Evolutionary conservation across 2,329 filamentous ascomycete genomes (phyloP).

Genomic region (Monilinia vaccinii-corymbosi): DNA sequence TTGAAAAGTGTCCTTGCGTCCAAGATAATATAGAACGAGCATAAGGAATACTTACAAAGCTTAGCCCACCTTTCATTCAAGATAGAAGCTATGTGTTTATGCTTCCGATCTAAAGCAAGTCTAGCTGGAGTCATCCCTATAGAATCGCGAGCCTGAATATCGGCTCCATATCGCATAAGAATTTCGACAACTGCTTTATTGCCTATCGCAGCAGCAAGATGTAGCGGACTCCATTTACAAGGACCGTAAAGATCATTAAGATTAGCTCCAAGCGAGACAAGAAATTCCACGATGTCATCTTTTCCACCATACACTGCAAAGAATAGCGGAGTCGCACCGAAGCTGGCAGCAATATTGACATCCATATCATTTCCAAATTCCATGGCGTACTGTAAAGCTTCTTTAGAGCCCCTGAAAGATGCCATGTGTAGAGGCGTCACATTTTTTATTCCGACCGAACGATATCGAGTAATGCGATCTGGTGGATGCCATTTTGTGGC

Average conservation of each 20-base stretch:
- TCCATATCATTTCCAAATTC: neutral
- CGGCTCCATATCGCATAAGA: neutral
- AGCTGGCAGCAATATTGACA: neutral
- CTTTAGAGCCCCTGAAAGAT: neutral
- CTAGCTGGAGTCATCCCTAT: neutral
- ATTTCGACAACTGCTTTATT: neutral
- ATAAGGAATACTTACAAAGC: neutral
- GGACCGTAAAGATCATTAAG: neutral
- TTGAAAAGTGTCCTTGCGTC: too few species aligned
- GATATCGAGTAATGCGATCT: too few species aligned
- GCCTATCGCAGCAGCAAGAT: neutral
- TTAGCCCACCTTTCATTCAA: neutral
- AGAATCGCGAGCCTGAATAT: neutral
- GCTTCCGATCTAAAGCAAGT: neutral
- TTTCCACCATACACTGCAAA: neutral
- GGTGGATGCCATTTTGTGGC: too few species aligned
- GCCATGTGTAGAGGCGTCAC: neutral
- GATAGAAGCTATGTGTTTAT: neutral
- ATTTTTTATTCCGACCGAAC: neutral
- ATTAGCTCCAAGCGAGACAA: neutral
- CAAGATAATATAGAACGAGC: too few species aligned
- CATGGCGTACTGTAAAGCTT: neutral
- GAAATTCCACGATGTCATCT: neutral
- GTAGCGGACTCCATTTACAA: neutral
- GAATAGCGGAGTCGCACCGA: neutral